Evolutionary conservation across 306 rosid genomes (phyloP).

Genomic region (Glycine soja): DNA sequence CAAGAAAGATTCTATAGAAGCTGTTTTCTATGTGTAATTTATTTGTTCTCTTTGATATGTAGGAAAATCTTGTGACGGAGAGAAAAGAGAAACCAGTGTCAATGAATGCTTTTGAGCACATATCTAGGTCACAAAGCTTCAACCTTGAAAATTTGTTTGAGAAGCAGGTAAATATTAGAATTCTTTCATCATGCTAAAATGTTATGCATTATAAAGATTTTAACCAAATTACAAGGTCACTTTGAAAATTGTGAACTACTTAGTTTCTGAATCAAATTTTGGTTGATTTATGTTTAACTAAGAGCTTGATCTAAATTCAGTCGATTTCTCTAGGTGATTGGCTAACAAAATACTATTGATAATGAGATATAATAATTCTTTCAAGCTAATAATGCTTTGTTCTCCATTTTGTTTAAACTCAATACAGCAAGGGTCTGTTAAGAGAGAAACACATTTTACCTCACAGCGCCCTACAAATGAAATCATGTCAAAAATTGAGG

Average conservation of each 20-base stretch:
- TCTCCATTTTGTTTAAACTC: conserved; percentile 6
- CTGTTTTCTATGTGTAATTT: too few relatives aligned
- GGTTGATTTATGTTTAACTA: neutral
- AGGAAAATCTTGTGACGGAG: too few relatives aligned
- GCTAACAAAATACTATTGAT: conserved; percentile 37
- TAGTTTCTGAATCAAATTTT: conserved; percentile 4
- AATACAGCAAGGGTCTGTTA: conserved; percentile 56
- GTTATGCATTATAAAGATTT: too few relatives aligned
- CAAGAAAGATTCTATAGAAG: too few relatives aligned
- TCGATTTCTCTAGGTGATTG: neutral
- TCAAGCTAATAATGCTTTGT: too few relatives aligned
- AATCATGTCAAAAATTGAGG: conserved; percentile 88
- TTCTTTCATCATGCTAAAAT: too few relatives aligned
- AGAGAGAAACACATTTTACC: conserved; percentile 88
- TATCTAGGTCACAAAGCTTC: conserved; percentile 85
- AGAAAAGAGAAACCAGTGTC: too few relatives aligned
- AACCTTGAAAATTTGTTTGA: conserved; percentile 80
- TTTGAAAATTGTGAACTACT: conserved; percentile 23
- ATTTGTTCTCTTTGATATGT: too few relatives aligned
- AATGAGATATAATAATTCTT: conserved; percentile 10
- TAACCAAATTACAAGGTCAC: conserved; percentile 15
- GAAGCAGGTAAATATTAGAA: too few relatives aligned
- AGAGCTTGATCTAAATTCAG: conserved; percentile 37
- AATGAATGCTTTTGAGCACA: conserved; percentile 95
- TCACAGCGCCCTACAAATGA: too few relatives aligned